Base-by-base conservation (phyloP, 2,329 filamentous ascomycete genomes). In the Microsporum audouinii region DNA sequence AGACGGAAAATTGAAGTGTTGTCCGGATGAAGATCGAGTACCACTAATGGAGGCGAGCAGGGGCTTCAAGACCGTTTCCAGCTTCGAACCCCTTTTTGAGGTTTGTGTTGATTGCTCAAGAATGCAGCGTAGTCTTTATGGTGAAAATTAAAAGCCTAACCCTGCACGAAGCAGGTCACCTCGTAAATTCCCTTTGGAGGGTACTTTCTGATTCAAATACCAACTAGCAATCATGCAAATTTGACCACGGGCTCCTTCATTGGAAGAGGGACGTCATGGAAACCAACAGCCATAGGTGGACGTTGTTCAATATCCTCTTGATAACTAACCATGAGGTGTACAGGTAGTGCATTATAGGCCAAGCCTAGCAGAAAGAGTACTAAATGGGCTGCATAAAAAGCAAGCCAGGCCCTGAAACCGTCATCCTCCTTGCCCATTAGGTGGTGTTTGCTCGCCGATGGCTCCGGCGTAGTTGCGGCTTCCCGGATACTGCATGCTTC, bases 361-460 rank as follows among this genome's bases (percentile, higher is more conserved):
- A 8, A 34, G 51, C 51, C 29, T 4, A 36, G 51, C 8, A 8
- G 51, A 36, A 55, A 55, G 2, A 23, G 14, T 55, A 34, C 17
- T 55, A n/a, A 36, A 34, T 14, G 31, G 33, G 33, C 51, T 10
- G 51, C 23, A 23, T 27, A 14, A 5, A n/a, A 8, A 58, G 56
- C 23, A 29, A 58, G 34, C 27, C 56, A 41, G 36, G 10, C 31
- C 12, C 3, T 33, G 12, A 6, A 51, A 7, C 14, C n/a, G 23
- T 77, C 75, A 78, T 59, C 77, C 77, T 43, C 75, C 75, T 66
- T 81, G 79, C 33, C 77, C 76, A 64, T 75, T 78, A 29, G 76
- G 77, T 27, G 79, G 78, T 36, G 76, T 80, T 61, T 77, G 75
- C 33, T 57, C 59, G 4, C 74, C 74, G 61, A 79, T 76, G 39